Conservation (phyloP, 176 grass and related monocot species). For the Cymbopogon citratus region DNA sequence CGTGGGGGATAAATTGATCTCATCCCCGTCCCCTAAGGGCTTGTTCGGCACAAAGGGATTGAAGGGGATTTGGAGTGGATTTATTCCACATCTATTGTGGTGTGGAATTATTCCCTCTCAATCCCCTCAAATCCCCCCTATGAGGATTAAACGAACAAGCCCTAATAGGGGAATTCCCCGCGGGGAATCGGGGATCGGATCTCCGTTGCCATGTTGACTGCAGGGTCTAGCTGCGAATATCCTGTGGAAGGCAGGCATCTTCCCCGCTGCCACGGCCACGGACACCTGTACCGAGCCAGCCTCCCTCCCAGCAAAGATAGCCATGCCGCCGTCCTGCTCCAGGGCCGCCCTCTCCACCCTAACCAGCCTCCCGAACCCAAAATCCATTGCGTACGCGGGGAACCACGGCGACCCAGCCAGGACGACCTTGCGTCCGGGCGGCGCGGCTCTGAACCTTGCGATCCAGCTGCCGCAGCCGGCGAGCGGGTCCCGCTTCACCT, state of each 20-base stretch:
- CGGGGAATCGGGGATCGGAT: too few species aligned
- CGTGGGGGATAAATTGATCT: too few species aligned
- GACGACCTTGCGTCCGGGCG: background rate
- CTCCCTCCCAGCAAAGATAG: conserved; percentile 6
- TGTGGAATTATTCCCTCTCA: too few species aligned
- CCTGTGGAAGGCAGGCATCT: background rate
- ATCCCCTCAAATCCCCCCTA: too few species aligned
- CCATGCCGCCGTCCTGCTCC: conserved; percentile 33
- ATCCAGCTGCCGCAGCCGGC: background rate
- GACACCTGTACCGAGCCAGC: conserved; percentile 33
- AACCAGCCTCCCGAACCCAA: conserved; percentile 36
- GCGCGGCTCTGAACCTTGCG: background rate
- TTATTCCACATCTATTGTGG: too few species aligned
- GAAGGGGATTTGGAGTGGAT: too few species aligned
- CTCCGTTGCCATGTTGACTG: too few species aligned
- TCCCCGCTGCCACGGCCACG: background rate
- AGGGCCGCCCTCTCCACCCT: conserved; percentile 42
- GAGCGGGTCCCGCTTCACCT: background rate
- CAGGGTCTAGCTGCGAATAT: too few species aligned
- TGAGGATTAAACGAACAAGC: too few species aligned
- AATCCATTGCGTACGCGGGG: conserved; percentile 26
- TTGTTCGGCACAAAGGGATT: too few species aligned
- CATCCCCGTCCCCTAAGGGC: too few species aligned
- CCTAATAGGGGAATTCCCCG: too few species aligned
- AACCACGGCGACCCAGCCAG: conserved; percentile 22